Evolutionary conservation across 768 basidiomycete genomes (phyloP), one percentile per base, ranked within the genome.

Genomic region (Butyriboletus loyo): DNA sequence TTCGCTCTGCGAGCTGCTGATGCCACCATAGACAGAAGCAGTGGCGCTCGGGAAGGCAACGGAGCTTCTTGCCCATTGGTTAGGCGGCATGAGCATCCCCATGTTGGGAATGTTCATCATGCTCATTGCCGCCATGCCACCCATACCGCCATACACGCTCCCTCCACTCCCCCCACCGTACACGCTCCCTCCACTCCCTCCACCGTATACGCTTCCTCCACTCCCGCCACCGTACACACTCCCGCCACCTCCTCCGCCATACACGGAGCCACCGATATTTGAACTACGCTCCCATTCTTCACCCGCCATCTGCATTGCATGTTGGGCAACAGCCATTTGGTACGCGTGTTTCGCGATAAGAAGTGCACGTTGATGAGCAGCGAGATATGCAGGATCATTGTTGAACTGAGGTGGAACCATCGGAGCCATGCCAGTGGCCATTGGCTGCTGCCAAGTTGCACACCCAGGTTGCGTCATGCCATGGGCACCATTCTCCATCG

Each of bases 201-300:
- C 77, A 4, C 78, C 77, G 60, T 78, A 80, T 43, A 78, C 75
- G 55, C 77, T 78, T 34, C 76, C 75, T 2, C 75, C 71, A 35
- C 71, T 72, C 27, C 67, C 66, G 7, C 69, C 67, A 15, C 70
- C 68, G 39, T 71, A 71, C 28, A 66, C 67, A n/a, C 77, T 78
- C 35, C 76, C 75, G 2, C 75, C 71, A 35, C 71, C 72, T 24
- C 67, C 66, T 9, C 69, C 67, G n/a, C 70, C 68, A 41, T 71
- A 71, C 28, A 66, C 67, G 37, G 70, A 69, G 24, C 71, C 74
- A 36, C 64, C 65, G 27, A 78, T 57, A 34, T 73, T 80, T 48
- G 88, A 90, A 7, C 82, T 79, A 31, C 91, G 84, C 65, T 94
- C 92, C 92, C 92, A 94, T 65, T 93, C 90, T 30, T 93, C 92